Evolutionary conservation across 108 stramenopile species (phyloP), one percentile per base, ranked within the genome.

Genomic region (Nannochloropsis gaditana): DNA sequence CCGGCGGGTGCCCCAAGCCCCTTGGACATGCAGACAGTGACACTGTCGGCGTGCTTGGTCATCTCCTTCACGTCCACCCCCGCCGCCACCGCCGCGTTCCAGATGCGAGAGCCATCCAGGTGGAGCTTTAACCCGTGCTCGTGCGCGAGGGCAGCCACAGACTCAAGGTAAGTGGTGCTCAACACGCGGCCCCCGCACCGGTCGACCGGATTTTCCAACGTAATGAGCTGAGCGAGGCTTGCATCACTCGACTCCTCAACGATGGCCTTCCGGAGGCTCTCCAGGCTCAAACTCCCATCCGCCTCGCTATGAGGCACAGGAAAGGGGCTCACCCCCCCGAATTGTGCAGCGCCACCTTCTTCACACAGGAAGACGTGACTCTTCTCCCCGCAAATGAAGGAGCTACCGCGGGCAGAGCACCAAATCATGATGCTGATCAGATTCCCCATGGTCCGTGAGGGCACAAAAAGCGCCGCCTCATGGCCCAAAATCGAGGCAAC

Each of bases 391-490:
- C 83, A 47, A 0, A 84, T 44, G 21, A 84, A 73, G 45, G 45
- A 45, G 11, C 84, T 50, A 15, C 95, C 96, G 59, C 94, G 87
- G 44, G 91, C 88, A 86, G 95, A 91, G 84, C 96, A 95, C 91
- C 97, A 97, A 0, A 94, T 85, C 85, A 96, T 84, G 11, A 97
- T 90, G 41, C 94, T 94, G 43, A 94, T 92, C 11, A 99, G 91
- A 92, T 99, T 99, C 3, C 93, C 93, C 98, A 97, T 98, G 45
- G 98, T 98, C 11, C 97, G 96, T 1, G 96, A 95, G 42, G 98
- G 98, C 50, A 97, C 89, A 87, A 93, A 99, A 3, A 99, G 93
- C 21, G 93, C 96, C n/a, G 89, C 81, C 85, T 96, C 94, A 82
- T 97, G 97, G 44, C 95, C 95, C 79, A 97, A 92, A 86, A 97